These are phyloP conservation scores for Scorias spongiosa DNA, from an alignment of 2,329 filamentous ascomycete genomes.

Conservation along the genomic window DNA sequence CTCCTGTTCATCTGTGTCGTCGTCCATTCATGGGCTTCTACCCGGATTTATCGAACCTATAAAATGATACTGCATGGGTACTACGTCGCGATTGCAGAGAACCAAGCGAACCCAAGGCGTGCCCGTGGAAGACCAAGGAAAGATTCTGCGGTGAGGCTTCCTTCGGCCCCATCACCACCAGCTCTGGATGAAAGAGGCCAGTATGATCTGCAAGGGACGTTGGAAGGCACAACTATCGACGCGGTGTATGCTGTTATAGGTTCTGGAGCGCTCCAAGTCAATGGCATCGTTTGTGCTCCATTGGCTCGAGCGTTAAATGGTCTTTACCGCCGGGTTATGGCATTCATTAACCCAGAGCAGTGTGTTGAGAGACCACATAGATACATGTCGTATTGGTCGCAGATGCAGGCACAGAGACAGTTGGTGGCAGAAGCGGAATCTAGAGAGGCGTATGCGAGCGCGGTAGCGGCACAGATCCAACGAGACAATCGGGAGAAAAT, in stretches of 20 bases:
- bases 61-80: constrained; percentile 7
- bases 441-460: background rate
- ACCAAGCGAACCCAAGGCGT: constrained; percentile 3
- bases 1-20: constrained; percentile 21
- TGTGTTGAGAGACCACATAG: constrained; percentile 11
- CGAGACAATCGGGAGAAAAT: too few relatives aligned
- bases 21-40: constrained; percentile 19
- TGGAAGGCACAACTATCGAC: constrained; percentile 16
- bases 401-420: constrained; percentile 13
- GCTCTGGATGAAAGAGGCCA: background rate
- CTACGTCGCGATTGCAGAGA: background rate
- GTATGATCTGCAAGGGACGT: constrained; percentile 8
- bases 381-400: constrained; percentile 18
- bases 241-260: constrained; percentile 18
- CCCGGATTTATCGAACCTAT: constrained; percentile 11
- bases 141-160: constrained; percentile 6
- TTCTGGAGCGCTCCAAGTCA: constrained; percentile 16
- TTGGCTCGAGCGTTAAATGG: constrained; percentile 14
- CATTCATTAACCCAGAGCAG: constrained; percentile 17
- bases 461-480: too few relatives aligned
- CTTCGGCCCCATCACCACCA: constrained; percentile 1
- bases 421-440: background rate
- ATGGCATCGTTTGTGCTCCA: constrained; percentile 7
- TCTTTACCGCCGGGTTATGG: constrained; percentile 20
- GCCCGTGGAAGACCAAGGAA: constrained; percentile 14